A percentile compares a stretch with the other conserved stretches of the same genome.
Evolutionary conservation across 2,329 filamentous ascomycete species (phyloP).

Genomic region (Aspergillus novofumigatus): DNA sequence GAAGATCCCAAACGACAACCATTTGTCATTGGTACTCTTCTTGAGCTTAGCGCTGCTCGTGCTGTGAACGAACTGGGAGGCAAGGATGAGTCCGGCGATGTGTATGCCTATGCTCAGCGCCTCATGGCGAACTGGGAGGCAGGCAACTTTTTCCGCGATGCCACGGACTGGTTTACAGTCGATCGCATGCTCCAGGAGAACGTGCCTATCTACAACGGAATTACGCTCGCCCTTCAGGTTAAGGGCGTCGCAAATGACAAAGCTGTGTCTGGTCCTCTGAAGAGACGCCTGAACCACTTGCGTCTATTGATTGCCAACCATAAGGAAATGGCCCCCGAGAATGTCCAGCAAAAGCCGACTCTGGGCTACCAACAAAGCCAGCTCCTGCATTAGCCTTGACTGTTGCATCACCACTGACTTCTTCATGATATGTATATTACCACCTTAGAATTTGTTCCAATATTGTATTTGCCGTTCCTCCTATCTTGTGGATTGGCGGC

Average conservation of each 20-base stretch:
- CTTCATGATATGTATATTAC: constrained; percentile 21
- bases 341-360: constrained; percentile 14
- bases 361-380: constrained; percentile 17
- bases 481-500: constrained; percentile 5
- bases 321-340: constrained; percentile 15
- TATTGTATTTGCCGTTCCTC: constrained; percentile 19
- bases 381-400: constrained; percentile 11
- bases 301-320: constrained; percentile 47
- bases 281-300: constrained; percentile 39
- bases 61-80: constrained; percentile 34
- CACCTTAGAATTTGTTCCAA: constrained; percentile 13
- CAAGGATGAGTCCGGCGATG: constrained; percentile 38
- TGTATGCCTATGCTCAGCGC: constrained; percentile 37
- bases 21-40: constrained; percentile 39
- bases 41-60: constrained; percentile 44
- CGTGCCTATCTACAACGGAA: constrained; percentile 39
- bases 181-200: constrained; percentile 27
- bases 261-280: constrained; percentile 21
- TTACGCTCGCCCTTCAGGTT: constrained; percentile 37
- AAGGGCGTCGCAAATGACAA: constrained; percentile 25
- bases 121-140: constrained; percentile 31
- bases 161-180: constrained; percentile 15
- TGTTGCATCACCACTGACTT: neutral
- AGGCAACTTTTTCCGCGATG: constrained; percentile 21
- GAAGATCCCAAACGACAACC: constrained; percentile 38